Evolutionary conservation across 1,139 yeast genomes (phyloP).

Genomic region (Meyerozyma carpophila): DNA sequence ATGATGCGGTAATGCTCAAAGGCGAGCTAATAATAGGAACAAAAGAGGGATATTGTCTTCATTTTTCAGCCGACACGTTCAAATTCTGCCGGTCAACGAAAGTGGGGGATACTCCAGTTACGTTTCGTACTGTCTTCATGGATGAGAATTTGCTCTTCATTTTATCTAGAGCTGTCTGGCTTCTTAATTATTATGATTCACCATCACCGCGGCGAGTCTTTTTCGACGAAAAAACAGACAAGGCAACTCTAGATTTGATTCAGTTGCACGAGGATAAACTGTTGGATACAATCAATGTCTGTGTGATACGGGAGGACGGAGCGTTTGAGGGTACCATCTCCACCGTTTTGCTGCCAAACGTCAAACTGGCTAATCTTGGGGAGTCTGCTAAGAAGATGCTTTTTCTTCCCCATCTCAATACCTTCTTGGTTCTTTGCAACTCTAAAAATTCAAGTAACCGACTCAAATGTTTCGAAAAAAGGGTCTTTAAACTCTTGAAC

Average conservation of each 20-base stretch:
- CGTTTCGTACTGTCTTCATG: conserved; percentile 5
- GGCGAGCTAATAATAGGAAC: conserved; percentile 22
- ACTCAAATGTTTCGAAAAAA: conserved; percentile 32
- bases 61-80: conserved; percentile 10
- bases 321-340: conserved; percentile 31
- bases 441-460: conserved; percentile 19
- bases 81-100: conserved; percentile 10
- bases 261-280: conserved; percentile 5
- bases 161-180: conserved; percentile 38
- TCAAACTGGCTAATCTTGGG: conserved; percentile 30
- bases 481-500: conserved; percentile 18
- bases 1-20: conserved; percentile 11
- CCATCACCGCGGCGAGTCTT: conserved; percentile 34
- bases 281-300: conserved; percentile 13
- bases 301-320: conserved; percentile 49
- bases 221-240: conserved; percentile 32
- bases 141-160: conserved; percentile 21
- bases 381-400: conserved; percentile 28
- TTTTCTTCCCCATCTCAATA: conserved; percentile 8
- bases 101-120: conserved; percentile 23
- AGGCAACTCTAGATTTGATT: conserved; percentile 11
- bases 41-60: conserved; percentile 22
- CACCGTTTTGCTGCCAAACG: conserved; percentile 20
- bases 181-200: conserved; percentile 27
- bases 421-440: conserved; percentile 37